Evolutionary conservation across 2,329 filamentous ascomycete genomes (phyloP), one percentile per base, ranked within the genome.

Genomic region (Phyllosticta citribraziliensis): DNA sequence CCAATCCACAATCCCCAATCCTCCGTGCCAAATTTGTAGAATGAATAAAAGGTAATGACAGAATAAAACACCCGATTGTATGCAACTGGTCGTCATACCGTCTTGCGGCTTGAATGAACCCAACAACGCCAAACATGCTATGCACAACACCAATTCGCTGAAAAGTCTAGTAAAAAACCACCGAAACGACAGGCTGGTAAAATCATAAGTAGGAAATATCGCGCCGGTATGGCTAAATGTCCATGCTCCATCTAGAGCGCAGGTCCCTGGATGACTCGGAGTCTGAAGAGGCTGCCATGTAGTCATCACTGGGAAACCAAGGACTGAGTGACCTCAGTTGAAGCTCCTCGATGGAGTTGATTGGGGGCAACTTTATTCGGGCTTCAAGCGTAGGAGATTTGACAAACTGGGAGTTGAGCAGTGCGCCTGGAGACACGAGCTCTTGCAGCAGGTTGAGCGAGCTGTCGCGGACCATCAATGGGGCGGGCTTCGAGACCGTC

Each of bases 241-340:
- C 76, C 57, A 78, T 75, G 63, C 70, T 76, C 74, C 74, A 76
- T 60, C 75, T 63, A 64, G 74, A 68, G 51, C 67, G 67, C 1
- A 73, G 71, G 63, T 77, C 74, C 17, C 59, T 64, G 62, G 17
- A 68, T 58, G 74, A 73, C 27, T 70, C 69, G 0, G 70, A 69
- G 9, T 65, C 65, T 12, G 64, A 58, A 9, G 60, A 66, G 40
- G 66, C 64, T 9, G 64, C 57, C 24, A 63, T 63, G 11, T 58
- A 30, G 30, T 64, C 63, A 17, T 69, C 70, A 5, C 66, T 64
- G n/a, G 60, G 60, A 14, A 62, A 62, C 60, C 60, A 62, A 12
- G 60, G 60, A 14, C 60, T 62, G 9, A 62, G 52, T 6, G 55
- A 57, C 30, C 60, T 27, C 9, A 62, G n/a, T 57, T 66, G 67